Evolutionary conservation across 306 rosid genomes (phyloP).

Genomic region (Trifolium subterraneum): DNA sequence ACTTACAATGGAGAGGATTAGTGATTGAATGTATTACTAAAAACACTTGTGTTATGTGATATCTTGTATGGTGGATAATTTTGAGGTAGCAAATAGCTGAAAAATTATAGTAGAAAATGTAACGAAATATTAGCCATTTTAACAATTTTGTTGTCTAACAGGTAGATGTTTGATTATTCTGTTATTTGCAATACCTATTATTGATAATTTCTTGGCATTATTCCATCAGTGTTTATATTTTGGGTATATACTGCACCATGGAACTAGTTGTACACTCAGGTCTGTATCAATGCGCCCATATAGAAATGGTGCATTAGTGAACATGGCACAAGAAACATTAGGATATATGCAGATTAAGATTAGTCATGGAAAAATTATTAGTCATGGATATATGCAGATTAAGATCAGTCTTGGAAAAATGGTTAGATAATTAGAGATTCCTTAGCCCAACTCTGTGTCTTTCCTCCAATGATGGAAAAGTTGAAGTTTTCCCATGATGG

Average conservation of each 20-base stretch:
- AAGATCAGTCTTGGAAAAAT: too few relatives aligned
- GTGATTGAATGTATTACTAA: constrained; percentile 35
- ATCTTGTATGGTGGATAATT: constrained; percentile 38
- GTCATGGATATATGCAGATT: too few relatives aligned
- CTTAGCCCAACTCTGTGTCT: too few relatives aligned
- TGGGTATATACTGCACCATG: neutral
- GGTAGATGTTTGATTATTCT: constrained; percentile 19
- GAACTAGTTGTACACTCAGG: too few relatives aligned
- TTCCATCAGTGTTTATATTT: neutral
- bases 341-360: too few relatives aligned
- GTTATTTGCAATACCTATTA: constrained; percentile 17
- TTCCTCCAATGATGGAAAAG: too few relatives aligned
- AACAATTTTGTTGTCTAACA: constrained; percentile 31
- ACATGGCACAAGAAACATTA: too few relatives aligned
- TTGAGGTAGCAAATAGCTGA: constrained; percentile 47
- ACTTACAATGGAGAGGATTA: constrained; percentile 39
- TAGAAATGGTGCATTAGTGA: too few relatives aligned
- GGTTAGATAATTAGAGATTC: too few relatives aligned
- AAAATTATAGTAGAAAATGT: constrained; percentile 47
- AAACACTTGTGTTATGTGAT: constrained; percentile 27
- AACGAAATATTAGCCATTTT: constrained; percentile 47
- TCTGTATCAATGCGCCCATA: too few relatives aligned
- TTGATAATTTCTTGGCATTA: neutral
- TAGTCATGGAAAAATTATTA: too few relatives aligned
- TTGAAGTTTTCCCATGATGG: too few relatives aligned